Conservation (phyloP, 345 rosid genomes). For the Camelina sativa region DNA sequence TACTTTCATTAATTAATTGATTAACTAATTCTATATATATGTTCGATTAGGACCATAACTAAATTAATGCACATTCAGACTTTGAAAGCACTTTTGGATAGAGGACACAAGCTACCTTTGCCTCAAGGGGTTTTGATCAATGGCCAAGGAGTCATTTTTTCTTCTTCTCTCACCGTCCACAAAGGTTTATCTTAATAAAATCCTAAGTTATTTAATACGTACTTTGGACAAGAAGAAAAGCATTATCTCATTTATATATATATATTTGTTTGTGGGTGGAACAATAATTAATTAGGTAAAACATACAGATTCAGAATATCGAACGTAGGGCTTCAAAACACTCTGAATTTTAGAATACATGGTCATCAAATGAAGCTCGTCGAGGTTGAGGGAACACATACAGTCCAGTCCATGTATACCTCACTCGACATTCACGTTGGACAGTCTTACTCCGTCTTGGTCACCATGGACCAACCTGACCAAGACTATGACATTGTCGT, state of each 20-base stretch:
- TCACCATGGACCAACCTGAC: slow-evolving; percentile 76
- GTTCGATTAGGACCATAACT: background rate
- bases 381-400: slow-evolving; percentile 94
- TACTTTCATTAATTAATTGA: slow-evolving; percentile 33
- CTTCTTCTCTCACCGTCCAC: slow-evolving; percentile 60
- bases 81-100: slow-evolving; percentile 59
- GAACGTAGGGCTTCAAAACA: slow-evolving; percentile 76
- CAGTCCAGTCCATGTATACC: slow-evolving; percentile 64
- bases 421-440: slow-evolving; percentile 85
- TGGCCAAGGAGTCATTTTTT: slow-evolving; percentile 65
- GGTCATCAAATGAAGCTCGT: slow-evolving; percentile 81
- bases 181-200: slow-evolving; percentile 48
- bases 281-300: slow-evolving; percentile 50
- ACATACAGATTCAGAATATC: slow-evolving; percentile 86
- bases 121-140: slow-evolving; percentile 80
- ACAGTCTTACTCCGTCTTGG: slow-evolving; percentile 84
- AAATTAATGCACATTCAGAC: slow-evolving; percentile 40
- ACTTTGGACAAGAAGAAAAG: background rate
- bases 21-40: background rate
- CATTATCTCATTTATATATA: background rate
- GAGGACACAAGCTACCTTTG: slow-evolving; percentile 65
- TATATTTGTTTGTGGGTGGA: slow-evolving; percentile 18
- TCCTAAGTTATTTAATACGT: background rate
- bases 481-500: slow-evolving; percentile 65
- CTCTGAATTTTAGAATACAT: slow-evolving; percentile 69